Conservation (phyloP, 2,329 filamentous ascomycete species). For the Phialemonium atrogriseum region DNA sequence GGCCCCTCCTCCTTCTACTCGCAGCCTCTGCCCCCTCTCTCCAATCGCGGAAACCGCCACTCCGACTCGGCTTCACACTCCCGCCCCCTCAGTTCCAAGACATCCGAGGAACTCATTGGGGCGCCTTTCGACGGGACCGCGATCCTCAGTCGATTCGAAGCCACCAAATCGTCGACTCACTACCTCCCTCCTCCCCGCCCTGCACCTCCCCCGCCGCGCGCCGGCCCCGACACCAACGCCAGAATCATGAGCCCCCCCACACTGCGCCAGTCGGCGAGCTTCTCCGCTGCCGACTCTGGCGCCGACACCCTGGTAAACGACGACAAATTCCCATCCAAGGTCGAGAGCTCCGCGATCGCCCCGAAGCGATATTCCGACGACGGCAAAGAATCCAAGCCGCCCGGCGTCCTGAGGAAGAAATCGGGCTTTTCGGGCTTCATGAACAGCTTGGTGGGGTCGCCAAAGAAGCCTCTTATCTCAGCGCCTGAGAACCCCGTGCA, state of each 20-base stretch:
- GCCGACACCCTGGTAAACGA: slow-evolving; percentile 38
- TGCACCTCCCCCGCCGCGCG: slow-evolving; percentile 27
- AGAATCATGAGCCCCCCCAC: slow-evolving; percentile 41
- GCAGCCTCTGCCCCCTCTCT: slow-evolving; percentile 8
- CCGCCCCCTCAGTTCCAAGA: slow-evolving; percentile 31
- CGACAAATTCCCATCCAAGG: slow-evolving; percentile 30
- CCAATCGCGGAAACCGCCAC: slow-evolving; percentile 10
- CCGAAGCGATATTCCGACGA: slow-evolving; percentile 78
- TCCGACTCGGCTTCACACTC: slow-evolving; percentile 19
- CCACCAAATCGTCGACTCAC: slow-evolving; percentile 31
- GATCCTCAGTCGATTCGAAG: slow-evolving; percentile 53
- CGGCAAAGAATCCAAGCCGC: slow-evolving; percentile 51
- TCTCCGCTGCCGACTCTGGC: slow-evolving; percentile 37
- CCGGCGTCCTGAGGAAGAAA: slow-evolving; percentile 65
- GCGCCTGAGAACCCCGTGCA: slow-evolving; percentile 96
- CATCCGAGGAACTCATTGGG: slow-evolving; percentile 53
- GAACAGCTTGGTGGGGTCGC: slow-evolving; percentile 74
- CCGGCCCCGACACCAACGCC: slow-evolving; percentile 46
- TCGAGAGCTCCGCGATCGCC: slow-evolving; percentile 39
- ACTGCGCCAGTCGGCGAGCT: slow-evolving; percentile 59
- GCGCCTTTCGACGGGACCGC: slow-evolving; percentile 57
- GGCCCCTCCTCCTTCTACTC: slow-evolving; percentile 15
- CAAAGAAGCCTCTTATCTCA: slow-evolving; percentile 90
- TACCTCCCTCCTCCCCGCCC: slow-evolving; percentile 20
- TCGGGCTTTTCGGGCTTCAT: slow-evolving; percentile 83